Evolutionary conservation across 1,284 basidiomycete species (phyloP).

Genomic region (Microbotryum silenes-acaulis): DNA sequence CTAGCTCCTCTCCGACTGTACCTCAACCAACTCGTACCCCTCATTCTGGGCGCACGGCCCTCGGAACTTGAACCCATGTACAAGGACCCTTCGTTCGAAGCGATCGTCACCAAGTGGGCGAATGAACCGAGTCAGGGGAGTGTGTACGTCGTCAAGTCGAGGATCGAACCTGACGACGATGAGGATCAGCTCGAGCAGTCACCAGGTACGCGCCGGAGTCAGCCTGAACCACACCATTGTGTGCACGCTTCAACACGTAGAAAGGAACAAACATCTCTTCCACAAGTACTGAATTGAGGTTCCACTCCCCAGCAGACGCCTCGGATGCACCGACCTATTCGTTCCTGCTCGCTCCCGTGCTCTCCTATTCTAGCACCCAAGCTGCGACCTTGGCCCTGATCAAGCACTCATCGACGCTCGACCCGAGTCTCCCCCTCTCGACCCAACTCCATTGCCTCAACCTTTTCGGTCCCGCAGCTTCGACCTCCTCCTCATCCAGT

Average conservation of each 20-base stretch:
- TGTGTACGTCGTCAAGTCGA: conserved; percentile 69
- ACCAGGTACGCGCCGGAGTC: conserved; percentile 42
- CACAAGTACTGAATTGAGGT: too few relatives aligned
- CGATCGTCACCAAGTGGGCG: conserved; percentile 63
- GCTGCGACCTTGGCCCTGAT: conserved; percentile 86
- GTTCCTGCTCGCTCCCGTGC: conserved; percentile 62
- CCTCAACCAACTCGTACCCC: conserved; percentile 61
- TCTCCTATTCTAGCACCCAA: conserved; percentile 72
- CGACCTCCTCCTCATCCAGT: conserved; percentile 42
- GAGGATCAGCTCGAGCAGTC: conserved; percentile 2
- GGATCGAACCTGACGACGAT: conserved; percentile 55
- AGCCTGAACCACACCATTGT: neutral
- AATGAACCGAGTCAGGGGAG: conserved; percentile 51
- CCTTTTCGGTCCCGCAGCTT: conserved; percentile 73
- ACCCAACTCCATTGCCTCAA: conserved; percentile 87
- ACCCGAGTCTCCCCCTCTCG: conserved; percentile 67
- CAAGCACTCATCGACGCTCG: conserved; percentile 78
- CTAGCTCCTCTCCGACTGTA: conserved; percentile 46
- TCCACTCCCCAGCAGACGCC: neutral
- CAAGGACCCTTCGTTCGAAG: conserved; percentile 56
- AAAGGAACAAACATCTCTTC: too few relatives aligned
- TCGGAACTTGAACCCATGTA: conserved; percentile 61
- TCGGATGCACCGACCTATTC: conserved; percentile 34
- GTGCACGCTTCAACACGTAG: too few relatives aligned
- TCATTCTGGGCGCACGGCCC: conserved; percentile 58